Percentiles rank a stretch among this genome's conserved stretches.
Evolutionary conservation across 768 basidiomycete species (phyloP).

Genomic region (Lactarius hengduanensis): DNA sequence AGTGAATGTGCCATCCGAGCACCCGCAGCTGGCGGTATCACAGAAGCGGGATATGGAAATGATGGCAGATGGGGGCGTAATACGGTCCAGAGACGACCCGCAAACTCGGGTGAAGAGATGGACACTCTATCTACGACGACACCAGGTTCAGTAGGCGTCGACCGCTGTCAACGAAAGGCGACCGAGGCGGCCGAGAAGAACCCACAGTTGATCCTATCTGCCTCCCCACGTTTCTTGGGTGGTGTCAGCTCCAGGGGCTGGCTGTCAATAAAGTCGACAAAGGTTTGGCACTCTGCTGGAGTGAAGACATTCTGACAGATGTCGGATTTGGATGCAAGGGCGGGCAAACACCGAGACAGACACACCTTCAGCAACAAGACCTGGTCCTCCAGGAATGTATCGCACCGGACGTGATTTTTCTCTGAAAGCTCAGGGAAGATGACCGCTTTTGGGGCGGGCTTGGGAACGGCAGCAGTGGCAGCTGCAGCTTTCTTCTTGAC

Average conservation of each 20-base stretch:
- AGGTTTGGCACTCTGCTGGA: slow-evolving; percentile 58
- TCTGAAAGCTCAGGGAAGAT: slow-evolving; percentile 17
- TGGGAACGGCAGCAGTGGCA: neutral
- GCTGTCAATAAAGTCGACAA: slow-evolving; percentile 56
- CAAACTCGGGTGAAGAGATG: slow-evolving; percentile 56
- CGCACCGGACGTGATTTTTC: slow-evolving; percentile 17
- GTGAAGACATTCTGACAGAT: slow-evolving; percentile 51
- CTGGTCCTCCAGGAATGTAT: slow-evolving; percentile 56
- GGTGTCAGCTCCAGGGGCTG: slow-evolving; percentile 65
- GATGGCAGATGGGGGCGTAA: slow-evolving; percentile 58
- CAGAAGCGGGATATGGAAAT: slow-evolving; percentile 45
- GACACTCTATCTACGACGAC: slow-evolving; percentile 56
- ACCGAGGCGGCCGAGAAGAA: slow-evolving; percentile 4
- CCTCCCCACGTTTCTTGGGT: slow-evolving; percentile 71
- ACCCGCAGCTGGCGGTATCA: slow-evolving; percentile 31
- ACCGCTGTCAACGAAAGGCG: neutral
- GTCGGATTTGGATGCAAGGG: neutral
- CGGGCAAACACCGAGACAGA: neutral
- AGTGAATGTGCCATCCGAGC: slow-evolving; percentile 51
- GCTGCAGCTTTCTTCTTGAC: slow-evolving; percentile 11
- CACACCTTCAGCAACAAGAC: slow-evolving; percentile 60
- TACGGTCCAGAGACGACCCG: slow-evolving; percentile 47
- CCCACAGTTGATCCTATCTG: slow-evolving; percentile 66
- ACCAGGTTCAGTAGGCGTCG: slow-evolving; percentile 2
- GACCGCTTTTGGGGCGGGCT: slow-evolving; percentile 9